Conservation (phyloP, 495 filamentous ascomycete species). For the Rhizodiscina lignyota region DNA sequence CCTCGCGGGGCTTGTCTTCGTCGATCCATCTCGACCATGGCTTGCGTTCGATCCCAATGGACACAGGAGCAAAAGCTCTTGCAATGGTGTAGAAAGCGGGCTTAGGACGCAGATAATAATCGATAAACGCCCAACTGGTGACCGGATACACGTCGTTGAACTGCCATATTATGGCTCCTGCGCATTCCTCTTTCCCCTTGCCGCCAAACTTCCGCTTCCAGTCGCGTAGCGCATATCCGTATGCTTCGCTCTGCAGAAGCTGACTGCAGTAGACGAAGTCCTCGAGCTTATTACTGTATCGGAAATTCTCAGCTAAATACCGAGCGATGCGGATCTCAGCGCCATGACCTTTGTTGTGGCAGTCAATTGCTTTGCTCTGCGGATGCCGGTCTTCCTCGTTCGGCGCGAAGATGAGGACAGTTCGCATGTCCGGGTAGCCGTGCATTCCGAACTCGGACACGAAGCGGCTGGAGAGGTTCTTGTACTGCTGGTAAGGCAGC, state of each 20-base stretch:
- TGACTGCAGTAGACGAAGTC: constrained; percentile 76
- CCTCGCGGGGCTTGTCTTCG: no score
- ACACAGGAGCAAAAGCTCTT: constrained; percentile 60
- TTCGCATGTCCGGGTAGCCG: constrained; percentile 71
- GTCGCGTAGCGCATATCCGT: constrained; percentile 78
- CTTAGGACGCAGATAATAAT: constrained; percentile 79
- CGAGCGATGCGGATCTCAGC: constrained; percentile 77
- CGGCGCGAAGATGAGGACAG: constrained; percentile 66
- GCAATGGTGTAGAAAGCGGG: constrained; percentile 81
- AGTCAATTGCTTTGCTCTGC: constrained; percentile 80
- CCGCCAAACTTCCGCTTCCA: constrained; percentile 49
- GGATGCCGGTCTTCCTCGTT: constrained; percentile 51
- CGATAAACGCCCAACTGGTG: constrained; percentile 59
- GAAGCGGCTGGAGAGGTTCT: constrained; percentile 72
- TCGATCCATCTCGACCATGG: no score
- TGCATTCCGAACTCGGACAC: constrained; percentile 95
- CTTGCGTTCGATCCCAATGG: no score
- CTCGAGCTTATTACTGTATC: constrained; percentile 32
- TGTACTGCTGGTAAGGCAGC: constrained; percentile 62
- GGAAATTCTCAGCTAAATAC: constrained; percentile 59
- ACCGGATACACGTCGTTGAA: constrained; percentile 96
- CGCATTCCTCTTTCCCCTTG: constrained; percentile 63
- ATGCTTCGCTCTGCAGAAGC: constrained; percentile 78
- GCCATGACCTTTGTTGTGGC: constrained; percentile 91
- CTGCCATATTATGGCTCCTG: constrained; percentile 87